Evolutionary conservation across 164 flowering plant species (phyloP).

Genomic region (Vitis rotundifolia): DNA sequence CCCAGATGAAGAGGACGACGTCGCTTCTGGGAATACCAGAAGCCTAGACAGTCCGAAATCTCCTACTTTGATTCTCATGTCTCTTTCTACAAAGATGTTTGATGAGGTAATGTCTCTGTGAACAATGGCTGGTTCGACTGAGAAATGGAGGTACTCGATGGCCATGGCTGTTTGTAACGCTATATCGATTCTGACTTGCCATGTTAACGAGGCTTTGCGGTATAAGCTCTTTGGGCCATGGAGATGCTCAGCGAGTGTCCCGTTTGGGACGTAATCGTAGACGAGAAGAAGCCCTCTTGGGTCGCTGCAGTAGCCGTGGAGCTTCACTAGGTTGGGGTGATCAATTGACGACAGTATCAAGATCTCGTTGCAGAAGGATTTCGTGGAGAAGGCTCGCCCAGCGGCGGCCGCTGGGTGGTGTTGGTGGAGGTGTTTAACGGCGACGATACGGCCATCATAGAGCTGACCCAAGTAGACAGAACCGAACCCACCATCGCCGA

Average conservation of each 20-base stretch:
- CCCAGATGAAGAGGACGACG: conserved; percentile 30
- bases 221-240: conserved; percentile 46
- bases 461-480: conserved; percentile 78
- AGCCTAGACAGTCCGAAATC: conserved; percentile 91
- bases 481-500: conserved; percentile 97
- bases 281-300: conserved; percentile 81
- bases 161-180: conserved; percentile 78
- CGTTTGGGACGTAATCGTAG: conserved; percentile 86
- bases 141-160: conserved; percentile 76
- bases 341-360: conserved; percentile 70
- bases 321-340: conserved; percentile 78
- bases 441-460: conserved; percentile 55
- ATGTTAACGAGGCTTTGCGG: conserved; percentile 37
- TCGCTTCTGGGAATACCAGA: conserved; percentile 37
- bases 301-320: conserved; percentile 88
- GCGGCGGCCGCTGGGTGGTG: conserved; percentile 31
- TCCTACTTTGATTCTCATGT: conserved; percentile 77
- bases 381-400: conserved; percentile 38
- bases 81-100: conserved; percentile 78
- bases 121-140: conserved; percentile 65
- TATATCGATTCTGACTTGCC: conserved; percentile 64
- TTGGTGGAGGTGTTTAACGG: conserved; percentile 79
- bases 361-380: conserved; percentile 86
- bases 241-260: conserved; percentile 89
- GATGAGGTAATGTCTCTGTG: conserved; percentile 88